Evolutionary conservation across 306 rosid species (phyloP).

Genomic region (Dalbergia oliveri): DNA sequence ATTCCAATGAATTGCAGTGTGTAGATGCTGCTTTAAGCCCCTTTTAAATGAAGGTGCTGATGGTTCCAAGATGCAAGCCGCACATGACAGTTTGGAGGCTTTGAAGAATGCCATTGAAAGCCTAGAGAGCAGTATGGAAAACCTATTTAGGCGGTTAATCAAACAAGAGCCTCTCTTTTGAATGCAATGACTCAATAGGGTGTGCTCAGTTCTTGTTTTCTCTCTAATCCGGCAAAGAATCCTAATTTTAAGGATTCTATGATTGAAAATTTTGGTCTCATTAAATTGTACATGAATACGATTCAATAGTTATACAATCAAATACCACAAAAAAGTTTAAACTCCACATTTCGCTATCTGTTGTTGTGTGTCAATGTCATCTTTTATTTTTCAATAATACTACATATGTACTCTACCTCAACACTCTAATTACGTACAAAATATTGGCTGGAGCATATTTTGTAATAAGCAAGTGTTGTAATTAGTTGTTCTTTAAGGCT

Average conservation of each 20-base stretch:
- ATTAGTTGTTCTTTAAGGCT: not conserved
- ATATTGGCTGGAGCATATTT: not conserved
- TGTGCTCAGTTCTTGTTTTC: not conserved
- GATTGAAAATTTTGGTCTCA: not conserved
- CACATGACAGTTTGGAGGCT: slow-evolving; percentile 50
- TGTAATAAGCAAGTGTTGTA: too few species aligned
- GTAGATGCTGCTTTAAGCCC: slow-evolving; percentile 52
- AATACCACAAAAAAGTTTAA: not conserved
- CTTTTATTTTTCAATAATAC: not conserved
- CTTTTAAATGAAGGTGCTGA: slow-evolving; percentile 24
- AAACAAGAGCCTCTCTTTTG: slow-evolving; percentile 65
- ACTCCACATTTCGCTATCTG: not conserved
- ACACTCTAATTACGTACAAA: not conserved
- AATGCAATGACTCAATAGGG: slow-evolving; percentile 46
- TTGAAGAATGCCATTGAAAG: slow-evolving; percentile 61
- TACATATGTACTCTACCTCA: not conserved
- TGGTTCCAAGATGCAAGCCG: slow-evolving; percentile 43
- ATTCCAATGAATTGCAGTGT: slow-evolving; percentile 50
- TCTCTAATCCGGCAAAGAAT: not conserved
- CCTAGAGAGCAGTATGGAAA: slow-evolving; percentile 61
- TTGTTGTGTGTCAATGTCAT: not conserved
- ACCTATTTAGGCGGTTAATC: slow-evolving; percentile 62
- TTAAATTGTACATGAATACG: not conserved
- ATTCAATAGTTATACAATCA: slow-evolving; percentile 10
- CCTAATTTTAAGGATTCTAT: not conserved